Percentiles rank a stretch among this genome's conserved stretches.
phyloP scores from a whole-genome alignment of 768 basidiomycete genomes.

The Trametes meyenii region DNA sequence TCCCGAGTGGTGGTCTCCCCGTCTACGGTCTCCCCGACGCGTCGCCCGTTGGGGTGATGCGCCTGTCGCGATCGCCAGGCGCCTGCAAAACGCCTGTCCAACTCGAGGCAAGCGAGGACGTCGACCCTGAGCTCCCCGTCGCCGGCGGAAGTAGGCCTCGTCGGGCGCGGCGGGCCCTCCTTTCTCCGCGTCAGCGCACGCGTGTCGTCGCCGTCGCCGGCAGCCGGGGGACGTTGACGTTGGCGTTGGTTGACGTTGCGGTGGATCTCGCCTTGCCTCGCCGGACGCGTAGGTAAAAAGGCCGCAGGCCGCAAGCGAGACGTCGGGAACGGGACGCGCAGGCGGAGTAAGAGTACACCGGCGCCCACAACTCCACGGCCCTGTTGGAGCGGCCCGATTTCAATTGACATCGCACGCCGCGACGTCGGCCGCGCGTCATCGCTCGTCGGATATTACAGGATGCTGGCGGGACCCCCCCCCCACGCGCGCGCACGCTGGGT shows the following conservation, averaged over 20 bases:
- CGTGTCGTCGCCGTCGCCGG: too few species aligned
- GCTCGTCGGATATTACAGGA: not conserved
- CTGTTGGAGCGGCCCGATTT: not conserved
- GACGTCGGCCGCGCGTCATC: not conserved
- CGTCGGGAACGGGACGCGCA: not conserved
- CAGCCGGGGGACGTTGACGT: too few species aligned
- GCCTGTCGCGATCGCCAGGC: not conserved
- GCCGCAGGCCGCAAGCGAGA: too few species aligned
- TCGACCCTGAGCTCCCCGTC: conserved; percentile 1
- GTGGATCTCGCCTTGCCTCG: too few species aligned
- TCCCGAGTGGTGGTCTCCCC: too few species aligned
- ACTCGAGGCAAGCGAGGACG: not conserved
- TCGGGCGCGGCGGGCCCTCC: too few species aligned
- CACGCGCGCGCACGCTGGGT: too few species aligned
- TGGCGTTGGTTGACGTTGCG: too few species aligned
- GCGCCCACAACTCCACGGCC: conserved; percentile 9
- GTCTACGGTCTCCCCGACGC: too few species aligned
- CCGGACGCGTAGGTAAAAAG: too few species aligned
- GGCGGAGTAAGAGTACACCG: not conserved
- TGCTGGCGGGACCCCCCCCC: not conserved
- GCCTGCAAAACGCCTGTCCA: too few species aligned
- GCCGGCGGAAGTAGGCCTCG: conserved; percentile 3
- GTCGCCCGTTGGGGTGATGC: not conserved
- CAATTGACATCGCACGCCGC: not conserved
- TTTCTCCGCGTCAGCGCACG: too few species aligned